A percentile compares a stretch with the other conserved stretches of the same genome.
Conservation (phyloP, 768 basidiomycete genomes). For the Rossbeevera mucosa region DNA sequence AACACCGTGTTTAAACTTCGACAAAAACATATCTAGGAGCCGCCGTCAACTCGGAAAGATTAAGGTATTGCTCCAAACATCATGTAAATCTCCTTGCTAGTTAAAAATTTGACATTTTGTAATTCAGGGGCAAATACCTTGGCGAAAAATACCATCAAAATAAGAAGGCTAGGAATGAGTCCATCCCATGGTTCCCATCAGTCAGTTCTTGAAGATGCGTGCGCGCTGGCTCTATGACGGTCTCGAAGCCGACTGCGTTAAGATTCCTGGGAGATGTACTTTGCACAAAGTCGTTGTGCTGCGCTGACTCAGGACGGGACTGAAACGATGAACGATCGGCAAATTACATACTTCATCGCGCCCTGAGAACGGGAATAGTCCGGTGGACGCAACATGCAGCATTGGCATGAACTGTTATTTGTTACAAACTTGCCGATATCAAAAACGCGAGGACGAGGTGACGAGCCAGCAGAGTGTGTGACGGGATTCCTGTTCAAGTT, state of each 20-base stretch:
- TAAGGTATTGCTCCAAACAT: too few species aligned
- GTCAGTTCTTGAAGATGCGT: too few species aligned
- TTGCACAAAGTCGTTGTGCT: conserved; percentile 19
- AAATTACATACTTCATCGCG: conserved; percentile 16
- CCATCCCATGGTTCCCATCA: neutral
- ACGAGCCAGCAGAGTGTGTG: conserved; percentile 24
- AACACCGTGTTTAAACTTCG: too few species aligned
- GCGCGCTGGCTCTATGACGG: too few species aligned
- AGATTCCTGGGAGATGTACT: conserved; percentile 10
- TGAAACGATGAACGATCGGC: neutral
- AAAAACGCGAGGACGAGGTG: conserved; percentile 33
- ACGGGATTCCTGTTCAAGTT: conserved; percentile 30
- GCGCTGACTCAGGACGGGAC: neutral
- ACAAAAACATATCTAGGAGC: too few species aligned
- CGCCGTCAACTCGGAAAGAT: too few species aligned
- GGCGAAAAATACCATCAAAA: neutral
- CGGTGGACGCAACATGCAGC: too few species aligned
- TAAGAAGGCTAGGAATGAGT: neutral
- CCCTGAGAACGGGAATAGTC: neutral
- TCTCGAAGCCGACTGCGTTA: conserved; percentile 29
- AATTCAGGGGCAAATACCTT: neutral
- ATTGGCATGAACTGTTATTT: conserved; percentile 30
- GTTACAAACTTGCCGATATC: conserved; percentile 37
- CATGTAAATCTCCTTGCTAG: too few species aligned
- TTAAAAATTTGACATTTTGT: too few species aligned